Evolutionary conservation across 768 basidiomycete species (phyloP).

Genomic region (Ephemerocybe angulata): DNA sequence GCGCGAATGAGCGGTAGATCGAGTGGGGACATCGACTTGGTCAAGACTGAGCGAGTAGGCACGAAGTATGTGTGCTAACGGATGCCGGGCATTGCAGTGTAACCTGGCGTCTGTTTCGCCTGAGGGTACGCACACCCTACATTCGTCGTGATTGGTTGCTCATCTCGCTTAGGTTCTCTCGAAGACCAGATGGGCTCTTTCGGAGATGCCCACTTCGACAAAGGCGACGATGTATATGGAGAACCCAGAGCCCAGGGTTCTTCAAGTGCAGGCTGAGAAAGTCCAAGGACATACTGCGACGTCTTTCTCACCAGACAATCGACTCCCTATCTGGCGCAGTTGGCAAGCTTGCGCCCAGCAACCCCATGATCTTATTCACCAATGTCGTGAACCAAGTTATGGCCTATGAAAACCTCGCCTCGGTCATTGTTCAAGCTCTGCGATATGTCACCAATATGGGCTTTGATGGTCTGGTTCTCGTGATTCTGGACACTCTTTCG

Average conservation of each 20-base stretch:
- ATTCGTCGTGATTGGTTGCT: no score
- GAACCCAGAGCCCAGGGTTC: slow-evolving; percentile 76
- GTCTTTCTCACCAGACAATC: slow-evolving; percentile 79
- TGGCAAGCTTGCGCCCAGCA: slow-evolving; percentile 90
- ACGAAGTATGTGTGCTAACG: no score
- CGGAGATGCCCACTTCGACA: no score
- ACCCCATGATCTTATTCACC: slow-evolving; percentile 87
- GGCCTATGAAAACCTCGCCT: slow-evolving; percentile 92
- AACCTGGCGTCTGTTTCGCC: no score
- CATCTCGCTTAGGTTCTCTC: no score
- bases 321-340: slow-evolving; percentile 83
- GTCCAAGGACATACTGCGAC: slow-evolving; percentile 83
- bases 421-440: slow-evolving; percentile 84
- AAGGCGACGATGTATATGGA: slow-evolving; percentile 62
- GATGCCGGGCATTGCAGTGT: no score
- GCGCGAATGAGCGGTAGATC: no score
- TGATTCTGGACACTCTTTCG: slow-evolving; percentile 82
- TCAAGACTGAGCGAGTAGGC: no score
- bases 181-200: no score
- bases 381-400: slow-evolving; percentile 92
- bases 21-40: no score
- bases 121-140: no score
- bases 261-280: slow-evolving; percentile 84
- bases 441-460: slow-evolving; percentile 89
- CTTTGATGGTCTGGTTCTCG: slow-evolving; percentile 88